Conservation (phyloP, 495 filamentous ascomycete genomes). For the Podospora didyma region DNA sequence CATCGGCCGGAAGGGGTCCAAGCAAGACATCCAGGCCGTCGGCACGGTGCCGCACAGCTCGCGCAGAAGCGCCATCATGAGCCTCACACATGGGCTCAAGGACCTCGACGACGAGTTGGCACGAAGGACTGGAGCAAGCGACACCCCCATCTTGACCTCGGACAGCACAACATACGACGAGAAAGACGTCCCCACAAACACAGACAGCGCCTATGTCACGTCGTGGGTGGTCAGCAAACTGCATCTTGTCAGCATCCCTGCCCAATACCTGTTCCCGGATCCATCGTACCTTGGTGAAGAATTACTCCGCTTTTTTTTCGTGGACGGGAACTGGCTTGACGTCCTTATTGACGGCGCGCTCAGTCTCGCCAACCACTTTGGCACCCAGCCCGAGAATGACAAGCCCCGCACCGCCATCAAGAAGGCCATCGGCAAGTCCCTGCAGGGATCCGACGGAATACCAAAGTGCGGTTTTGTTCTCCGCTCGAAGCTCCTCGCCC, state of each 20-base stretch:
- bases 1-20: slow-evolving; percentile 3
- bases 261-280: slow-evolving; percentile 39
- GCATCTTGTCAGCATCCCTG: slow-evolving; percentile 33
- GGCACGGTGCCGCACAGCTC: no score
- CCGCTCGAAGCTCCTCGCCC: slow-evolving; percentile 6
- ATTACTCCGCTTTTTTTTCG: slow-evolving; percentile 41
- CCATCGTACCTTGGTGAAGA: slow-evolving; percentile 35
- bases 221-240: slow-evolving; percentile 37
- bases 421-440: slow-evolving; percentile 23
- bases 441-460: slow-evolving; percentile 2
- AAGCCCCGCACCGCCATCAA: slow-evolving; percentile 31
- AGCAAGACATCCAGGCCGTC: not conserved
- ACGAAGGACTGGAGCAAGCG: not conserved
- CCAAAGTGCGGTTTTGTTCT: slow-evolving; percentile 14
- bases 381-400: slow-evolving; percentile 21
- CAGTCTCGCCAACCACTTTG: slow-evolving; percentile 35
- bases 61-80: no score
- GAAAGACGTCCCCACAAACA: slow-evolving; percentile 18
- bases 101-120: not conserved
- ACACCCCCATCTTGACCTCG: not conserved
- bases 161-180: slow-evolving; percentile 28
- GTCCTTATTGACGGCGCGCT: slow-evolving; percentile 45
- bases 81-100: not conserved
- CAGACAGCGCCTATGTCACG: slow-evolving; percentile 33
- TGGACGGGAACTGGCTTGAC: slow-evolving; percentile 44